phyloP scores from a whole-genome alignment of 805 yeast species.

The Nakazawaea laoshanensis region DNA sequence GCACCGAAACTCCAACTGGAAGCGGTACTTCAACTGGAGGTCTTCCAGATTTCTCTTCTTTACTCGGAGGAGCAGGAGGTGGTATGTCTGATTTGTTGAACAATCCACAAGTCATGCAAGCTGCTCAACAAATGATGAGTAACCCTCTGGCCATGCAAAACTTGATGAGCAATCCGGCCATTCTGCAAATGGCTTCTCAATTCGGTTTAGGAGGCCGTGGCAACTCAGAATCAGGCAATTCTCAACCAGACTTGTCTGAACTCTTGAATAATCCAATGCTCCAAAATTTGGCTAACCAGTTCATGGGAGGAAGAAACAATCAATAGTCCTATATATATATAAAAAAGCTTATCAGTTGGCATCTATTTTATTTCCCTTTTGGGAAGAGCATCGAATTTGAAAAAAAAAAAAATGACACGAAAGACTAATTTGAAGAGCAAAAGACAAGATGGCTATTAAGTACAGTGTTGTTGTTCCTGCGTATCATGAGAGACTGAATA shows the following conservation, averaged over 20 bases:
- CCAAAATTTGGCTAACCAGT: slow-evolving; percentile 60
- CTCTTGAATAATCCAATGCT: slow-evolving; percentile 78
- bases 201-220: slow-evolving; percentile 53
- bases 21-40: slow-evolving; percentile 32
- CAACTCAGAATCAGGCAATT: slow-evolving; percentile 12
- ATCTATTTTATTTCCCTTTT: background rate
- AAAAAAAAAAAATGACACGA: background rate
- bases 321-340: slow-evolving; percentile 14
- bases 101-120: slow-evolving; percentile 88
- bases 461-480: slow-evolving; percentile 37
- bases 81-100: slow-evolving; percentile 62
- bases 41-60: slow-evolving; percentile 64
- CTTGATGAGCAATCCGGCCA: slow-evolving; percentile 72
- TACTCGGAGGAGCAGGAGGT: slow-evolving; percentile 55
- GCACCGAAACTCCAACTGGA: slow-evolving; percentile 16
- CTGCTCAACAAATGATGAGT: slow-evolving; percentile 82
- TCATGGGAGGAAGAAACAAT: slow-evolving; percentile 44
- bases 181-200: slow-evolving; percentile 77
- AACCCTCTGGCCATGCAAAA: slow-evolving; percentile 71
- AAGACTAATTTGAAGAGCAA: background rate
- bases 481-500: slow-evolving; percentile 39
- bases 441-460: slow-evolving; percentile 11
- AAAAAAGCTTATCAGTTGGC: background rate
- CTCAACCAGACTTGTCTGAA: slow-evolving; percentile 52
- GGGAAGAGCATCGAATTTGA: background rate